phyloP scores from a whole-genome alignment of 2,329 filamentous ascomycete genomes.

The Colletotrichum liriopes region DNA sequence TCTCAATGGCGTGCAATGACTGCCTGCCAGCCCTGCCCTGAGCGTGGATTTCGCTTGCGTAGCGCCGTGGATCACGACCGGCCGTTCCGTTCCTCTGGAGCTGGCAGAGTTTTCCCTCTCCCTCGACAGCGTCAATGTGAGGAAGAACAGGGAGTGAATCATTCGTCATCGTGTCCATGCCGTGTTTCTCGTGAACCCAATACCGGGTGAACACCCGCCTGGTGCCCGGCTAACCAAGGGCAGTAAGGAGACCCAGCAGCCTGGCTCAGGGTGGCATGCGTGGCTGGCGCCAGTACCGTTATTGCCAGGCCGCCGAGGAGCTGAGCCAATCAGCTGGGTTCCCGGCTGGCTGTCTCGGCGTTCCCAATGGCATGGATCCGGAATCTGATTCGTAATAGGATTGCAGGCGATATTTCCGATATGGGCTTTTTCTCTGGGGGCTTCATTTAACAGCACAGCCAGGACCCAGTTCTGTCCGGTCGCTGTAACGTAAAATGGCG shows the following conservation, averaged over 20 bases:
- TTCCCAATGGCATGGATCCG: slow-evolving; percentile 40
- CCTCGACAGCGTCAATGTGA: not conserved
- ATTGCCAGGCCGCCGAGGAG: slow-evolving; percentile 11
- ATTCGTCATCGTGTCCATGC: not conserved
- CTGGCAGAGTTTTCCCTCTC: not conserved
- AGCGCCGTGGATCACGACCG: slow-evolving; percentile 32
- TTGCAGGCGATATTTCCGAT: slow-evolving; percentile 36
- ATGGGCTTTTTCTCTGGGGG: slow-evolving; percentile 24
- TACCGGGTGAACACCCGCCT: not conserved
- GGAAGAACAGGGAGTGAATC: slow-evolving; percentile 10
- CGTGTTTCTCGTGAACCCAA: slow-evolving; percentile 11
- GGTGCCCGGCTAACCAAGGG: slow-evolving; percentile 8
- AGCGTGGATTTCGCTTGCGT: slow-evolving; percentile 17
- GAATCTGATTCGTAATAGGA: slow-evolving; percentile 38
- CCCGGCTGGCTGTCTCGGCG: slow-evolving; percentile 31
- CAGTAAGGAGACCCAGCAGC: slow-evolving; percentile 26
- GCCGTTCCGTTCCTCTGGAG: slow-evolving; percentile 23
- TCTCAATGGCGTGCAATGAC: not conserved
- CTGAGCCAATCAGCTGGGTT: slow-evolving; percentile 24
- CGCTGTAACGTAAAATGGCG: slow-evolving; percentile 25
- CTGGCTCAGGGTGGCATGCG: slow-evolving; percentile 26
- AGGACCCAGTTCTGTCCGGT: not conserved
- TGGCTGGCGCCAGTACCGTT: slow-evolving; percentile 34
- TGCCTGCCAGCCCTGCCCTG: slow-evolving; percentile 4
- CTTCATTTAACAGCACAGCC: slow-evolving; percentile 18